Conservation (phyloP, 1,284 basidiomycete species). For the Marasmius fiardii region DNA sequence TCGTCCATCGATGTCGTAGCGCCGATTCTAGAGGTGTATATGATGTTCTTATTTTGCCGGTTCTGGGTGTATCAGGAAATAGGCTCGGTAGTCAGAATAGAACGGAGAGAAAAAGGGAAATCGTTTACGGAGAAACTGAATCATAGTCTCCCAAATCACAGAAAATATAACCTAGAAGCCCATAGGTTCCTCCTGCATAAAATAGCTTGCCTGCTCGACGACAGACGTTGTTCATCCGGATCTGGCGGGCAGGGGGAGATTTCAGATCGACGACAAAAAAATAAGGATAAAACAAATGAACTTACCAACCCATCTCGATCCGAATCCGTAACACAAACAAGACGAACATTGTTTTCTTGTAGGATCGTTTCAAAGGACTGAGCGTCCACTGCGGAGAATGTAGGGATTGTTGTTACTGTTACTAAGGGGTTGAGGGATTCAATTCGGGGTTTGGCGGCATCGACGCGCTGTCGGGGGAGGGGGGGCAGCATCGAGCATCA, state of each 20-base stretch:
- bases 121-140: constrained; percentile 71
- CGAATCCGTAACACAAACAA: constrained; percentile 84
- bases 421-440: constrained; percentile 93
- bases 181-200: constrained; percentile 87
- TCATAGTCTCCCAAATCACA: constrained; percentile 87
- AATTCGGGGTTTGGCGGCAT: constrained; percentile 81
- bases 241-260: constrained; percentile 38
- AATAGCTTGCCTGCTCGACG: constrained; percentile 73
- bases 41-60: constrained; percentile 57
- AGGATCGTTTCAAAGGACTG: constrained; percentile 60
- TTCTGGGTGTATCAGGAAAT: constrained; percentile 52
- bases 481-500: background rate
- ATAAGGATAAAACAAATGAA: constrained; percentile 19
- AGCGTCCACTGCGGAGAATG: constrained; percentile 45
- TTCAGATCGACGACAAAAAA: constrained; percentile 6
- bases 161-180: constrained; percentile 93
- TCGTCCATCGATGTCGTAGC: constrained; percentile 67
- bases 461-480: constrained; percentile 62
- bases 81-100: constrained; percentile 10
- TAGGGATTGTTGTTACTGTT: constrained; percentile 64
- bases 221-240: constrained; percentile 75
- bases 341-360: constrained; percentile 50
- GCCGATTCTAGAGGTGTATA: constrained; percentile 69
- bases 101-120: constrained; percentile 13
- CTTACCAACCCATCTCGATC: constrained; percentile 68